Evolutionary conservation across 176 grass and related monocot genomes (phyloP).

Genomic region (Olyra latifolia): DNA sequence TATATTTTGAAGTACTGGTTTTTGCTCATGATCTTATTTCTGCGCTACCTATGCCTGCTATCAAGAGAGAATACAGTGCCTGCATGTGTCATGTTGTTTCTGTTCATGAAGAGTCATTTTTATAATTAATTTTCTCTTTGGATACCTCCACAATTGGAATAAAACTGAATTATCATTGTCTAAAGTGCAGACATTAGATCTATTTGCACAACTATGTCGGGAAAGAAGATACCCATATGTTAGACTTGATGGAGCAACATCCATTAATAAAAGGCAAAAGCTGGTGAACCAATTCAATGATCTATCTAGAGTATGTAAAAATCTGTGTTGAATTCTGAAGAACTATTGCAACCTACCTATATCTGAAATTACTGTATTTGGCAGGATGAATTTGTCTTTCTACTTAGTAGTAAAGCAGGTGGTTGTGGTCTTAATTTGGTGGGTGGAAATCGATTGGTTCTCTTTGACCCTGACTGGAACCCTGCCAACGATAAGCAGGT

Average conservation of each 20-base stretch:
- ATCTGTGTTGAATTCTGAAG: constrained; percentile 18
- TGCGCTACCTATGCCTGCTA: constrained; percentile 10
- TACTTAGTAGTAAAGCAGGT: constrained; percentile 95
- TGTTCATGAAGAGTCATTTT: constrained; percentile 15
- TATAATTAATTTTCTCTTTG: constrained; percentile 19
- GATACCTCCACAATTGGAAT: constrained; percentile 22
- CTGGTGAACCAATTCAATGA: constrained; percentile 92
- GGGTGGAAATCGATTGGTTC: constrained; percentile 92
- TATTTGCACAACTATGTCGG: constrained; percentile 95
- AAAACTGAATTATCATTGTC: constrained; percentile 20
- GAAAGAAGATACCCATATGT: constrained; percentile 92
- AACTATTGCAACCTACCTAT: constrained; percentile 20
- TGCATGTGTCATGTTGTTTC: constrained; percentile 4
- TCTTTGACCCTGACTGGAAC: constrained; percentile 99
- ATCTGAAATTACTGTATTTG: constrained; percentile 36
- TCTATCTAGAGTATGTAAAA: constrained; percentile 69
- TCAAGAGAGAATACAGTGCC: neutral
- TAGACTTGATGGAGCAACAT: constrained; percentile 94
- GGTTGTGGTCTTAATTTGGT: constrained; percentile 99
- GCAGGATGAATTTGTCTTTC: constrained; percentile 94
- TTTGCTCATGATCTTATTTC: constrained; percentile 10
- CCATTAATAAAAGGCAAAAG: constrained; percentile 97
- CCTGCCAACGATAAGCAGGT: constrained; percentile 99
- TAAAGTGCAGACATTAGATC: constrained; percentile 74
- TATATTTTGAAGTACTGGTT: neutral